Evolutionary conservation across 371 early-diverging fungal species (phyloP).

Genomic region (Mortierella sp.): DNA sequence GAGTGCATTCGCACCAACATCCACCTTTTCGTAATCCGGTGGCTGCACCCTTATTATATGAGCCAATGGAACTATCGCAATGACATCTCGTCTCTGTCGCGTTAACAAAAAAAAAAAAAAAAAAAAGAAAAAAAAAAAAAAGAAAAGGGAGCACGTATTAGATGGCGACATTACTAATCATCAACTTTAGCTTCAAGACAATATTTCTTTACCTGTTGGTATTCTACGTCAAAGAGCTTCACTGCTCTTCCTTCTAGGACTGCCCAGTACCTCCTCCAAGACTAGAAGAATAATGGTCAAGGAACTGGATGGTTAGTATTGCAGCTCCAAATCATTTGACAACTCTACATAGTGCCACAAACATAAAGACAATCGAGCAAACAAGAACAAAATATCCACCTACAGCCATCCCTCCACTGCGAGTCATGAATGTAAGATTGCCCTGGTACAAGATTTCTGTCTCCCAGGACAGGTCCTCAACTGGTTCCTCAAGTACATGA

Average conservation of each 20-base stretch:
- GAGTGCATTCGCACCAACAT: conserved; percentile 40
- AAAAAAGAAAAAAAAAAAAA: neutral
- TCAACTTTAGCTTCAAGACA: neutral
- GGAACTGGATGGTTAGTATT: neutral
- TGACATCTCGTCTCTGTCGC: conserved; percentile 27
- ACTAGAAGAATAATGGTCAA: neutral
- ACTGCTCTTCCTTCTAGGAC: conserved; percentile 7
- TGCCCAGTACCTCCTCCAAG: conserved; percentile 13
- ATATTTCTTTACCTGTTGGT: conserved; percentile 4
- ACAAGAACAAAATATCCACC: neutral
- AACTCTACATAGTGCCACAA: too few species aligned
- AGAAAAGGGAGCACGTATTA: neutral
- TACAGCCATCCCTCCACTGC: conserved; percentile 7
- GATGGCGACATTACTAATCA: neutral
- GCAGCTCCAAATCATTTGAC: neutral
- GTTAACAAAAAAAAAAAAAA: neutral
- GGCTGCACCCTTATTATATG: conserved; percentile 26
- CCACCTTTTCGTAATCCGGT: conserved; percentile 45
- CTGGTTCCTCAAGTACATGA: conserved; percentile 14
- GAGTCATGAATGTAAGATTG: conserved; percentile 11
- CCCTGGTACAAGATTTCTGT: conserved; percentile 10
- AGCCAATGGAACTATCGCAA: conserved; percentile 26
- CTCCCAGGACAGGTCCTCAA: conserved; percentile 12
- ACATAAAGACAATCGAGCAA: neutral
- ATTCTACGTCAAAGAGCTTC: conserved; percentile 10